Percentiles rank a stretch among this genome's conserved stretches.
Evolutionary conservation across 208 protist species (phyloP).

Genomic region (Strigomonas galati): DNA sequence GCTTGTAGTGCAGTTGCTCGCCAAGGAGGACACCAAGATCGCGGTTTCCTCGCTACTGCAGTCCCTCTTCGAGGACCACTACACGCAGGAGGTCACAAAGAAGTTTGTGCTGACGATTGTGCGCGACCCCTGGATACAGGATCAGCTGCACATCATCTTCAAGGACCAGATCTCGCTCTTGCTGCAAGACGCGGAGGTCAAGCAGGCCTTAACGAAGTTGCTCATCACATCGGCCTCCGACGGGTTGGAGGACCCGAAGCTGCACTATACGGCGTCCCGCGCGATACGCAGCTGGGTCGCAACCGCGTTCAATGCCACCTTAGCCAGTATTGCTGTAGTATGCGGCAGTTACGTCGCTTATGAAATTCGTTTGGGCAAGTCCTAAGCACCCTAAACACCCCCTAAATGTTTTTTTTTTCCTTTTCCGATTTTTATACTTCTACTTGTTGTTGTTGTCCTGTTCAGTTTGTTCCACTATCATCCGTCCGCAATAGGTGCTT

Average conservation of each 20-base stretch:
- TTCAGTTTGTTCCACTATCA: too few species aligned
- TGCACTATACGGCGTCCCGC: constrained; percentile 60
- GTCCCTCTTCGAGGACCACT: constrained; percentile 86
- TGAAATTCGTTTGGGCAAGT: not conserved
- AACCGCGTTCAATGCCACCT: constrained; percentile 41
- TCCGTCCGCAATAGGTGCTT: too few species aligned
- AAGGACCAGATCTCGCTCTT: constrained; percentile 69
- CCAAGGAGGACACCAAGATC: constrained; percentile 71
- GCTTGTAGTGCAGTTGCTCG: constrained; percentile 60
- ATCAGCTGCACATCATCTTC: constrained; percentile 75
- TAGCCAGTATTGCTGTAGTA: not conserved
- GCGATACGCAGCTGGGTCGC: constrained; percentile 49
- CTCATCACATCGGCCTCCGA: constrained; percentile 50
- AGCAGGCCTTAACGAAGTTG: constrained; percentile 50
- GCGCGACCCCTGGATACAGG: constrained; percentile 80
- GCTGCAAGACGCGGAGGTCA: constrained; percentile 49
- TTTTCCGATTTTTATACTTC: not conserved
- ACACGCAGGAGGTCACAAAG: constrained; percentile 89
- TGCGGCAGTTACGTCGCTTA: constrained; percentile 1
- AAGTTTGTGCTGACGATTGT: constrained; percentile 87
- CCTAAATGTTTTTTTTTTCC: not conserved
- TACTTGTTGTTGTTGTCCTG: too few species aligned
- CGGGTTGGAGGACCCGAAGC: constrained; percentile 46
- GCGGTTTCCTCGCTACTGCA: constrained; percentile 80
- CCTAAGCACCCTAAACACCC: too few species aligned